Evolutionary conservation across 495 filamentous ascomycete species (phyloP), one percentile per base, ranked within the genome.

Genomic region (Hyaloscypha finlandica): DNA sequence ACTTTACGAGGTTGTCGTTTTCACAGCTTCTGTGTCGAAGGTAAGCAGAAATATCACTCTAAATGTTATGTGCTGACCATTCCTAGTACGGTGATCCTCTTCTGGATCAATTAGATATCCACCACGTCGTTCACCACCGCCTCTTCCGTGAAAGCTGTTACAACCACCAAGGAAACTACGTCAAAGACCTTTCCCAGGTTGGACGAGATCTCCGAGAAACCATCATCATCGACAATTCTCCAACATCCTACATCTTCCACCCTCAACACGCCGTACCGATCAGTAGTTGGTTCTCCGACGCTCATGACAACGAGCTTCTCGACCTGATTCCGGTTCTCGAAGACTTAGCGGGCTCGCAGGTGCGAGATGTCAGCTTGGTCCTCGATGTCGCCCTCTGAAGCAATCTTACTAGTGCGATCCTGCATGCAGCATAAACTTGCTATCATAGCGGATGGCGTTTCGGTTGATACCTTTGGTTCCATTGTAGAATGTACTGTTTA

Each of bases 211-310:
- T 99, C 57, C 90, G 90, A 72, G 95, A 98, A 74, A 98, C 94
- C 3, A 99, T 99, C 75, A 99, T 99, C 75, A 99, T 99, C 74
- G 95, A 99, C 81, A 99, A 99, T 79, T 98, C 95, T 29, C 96
- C 95, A 20, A 99, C 96, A 19, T 97, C 94, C 25, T 99, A 99
- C 79, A 98, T 98, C 74, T 99, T 99, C 83, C 95, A 99, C 73
- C 95, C 96, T 16, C 94, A 99, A 81, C 95, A 99, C 78, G 95
- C 95, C 65, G 95, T 99, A 55, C 95, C 95, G 29, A 99, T 99
- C 80, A 97, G 94, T 85, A 97, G 94, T 85, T 99, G 95, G 95
- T 99, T 99, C 82, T 97, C 94, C 73, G 95, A 99, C 81, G 95
- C 96, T 64, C 95, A 99, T 79, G 95, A 99, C 81, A 99, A 99